Percentiles rank a stretch among this genome's conserved stretches.
phyloP scores from a whole-genome alignment of 331 rosid genomes.

The Saraca asoca region DNA sequence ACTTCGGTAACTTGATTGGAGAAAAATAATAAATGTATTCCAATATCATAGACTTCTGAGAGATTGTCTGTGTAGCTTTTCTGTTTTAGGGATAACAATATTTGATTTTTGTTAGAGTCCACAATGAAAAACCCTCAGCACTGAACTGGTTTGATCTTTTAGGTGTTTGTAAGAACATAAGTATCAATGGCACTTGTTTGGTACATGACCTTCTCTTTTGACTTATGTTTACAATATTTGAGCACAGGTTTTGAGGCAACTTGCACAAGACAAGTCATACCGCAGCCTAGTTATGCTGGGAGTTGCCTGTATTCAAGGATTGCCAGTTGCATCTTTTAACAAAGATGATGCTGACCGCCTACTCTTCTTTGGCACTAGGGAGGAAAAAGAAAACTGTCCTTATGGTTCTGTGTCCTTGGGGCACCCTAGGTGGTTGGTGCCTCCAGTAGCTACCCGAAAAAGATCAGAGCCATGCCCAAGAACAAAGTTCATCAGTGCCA shows the following conservation, averaged over 20 bases:
- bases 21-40: too few species aligned
- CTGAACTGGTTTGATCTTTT: slow-evolving; percentile 27
- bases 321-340: slow-evolving; percentile 80
- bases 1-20: too few species aligned
- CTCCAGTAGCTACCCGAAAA: slow-evolving; percentile 77
- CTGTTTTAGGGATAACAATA: not conserved
- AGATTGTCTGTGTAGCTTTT: not conserved
- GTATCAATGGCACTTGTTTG: slow-evolving; percentile 6
- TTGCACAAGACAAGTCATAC: slow-evolving; percentile 75
- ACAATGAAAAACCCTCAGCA: slow-evolving; percentile 6
- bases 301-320: slow-evolving; percentile 84
- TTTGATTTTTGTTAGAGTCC: not conserved
- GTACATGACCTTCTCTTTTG: slow-evolving; percentile 15
- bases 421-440: slow-evolving; percentile 73
- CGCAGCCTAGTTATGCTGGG: slow-evolving; percentile 85
- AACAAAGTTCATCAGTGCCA: slow-evolving; percentile 34
- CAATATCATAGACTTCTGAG: too few species aligned
- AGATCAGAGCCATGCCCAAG: slow-evolving; percentile 53
- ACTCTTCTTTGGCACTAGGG: slow-evolving; percentile 69
- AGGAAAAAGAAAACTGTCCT: slow-evolving; percentile 36
- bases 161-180: not conserved
- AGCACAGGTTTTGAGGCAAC: slow-evolving; percentile 84
- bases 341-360: slow-evolving; percentile 84
- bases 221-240: slow-evolving; percentile 30
- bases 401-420: slow-evolving; percentile 42